Conservation (phyloP, 2,329 filamentous ascomycete species). For the Botrytis fragariae region DNA sequence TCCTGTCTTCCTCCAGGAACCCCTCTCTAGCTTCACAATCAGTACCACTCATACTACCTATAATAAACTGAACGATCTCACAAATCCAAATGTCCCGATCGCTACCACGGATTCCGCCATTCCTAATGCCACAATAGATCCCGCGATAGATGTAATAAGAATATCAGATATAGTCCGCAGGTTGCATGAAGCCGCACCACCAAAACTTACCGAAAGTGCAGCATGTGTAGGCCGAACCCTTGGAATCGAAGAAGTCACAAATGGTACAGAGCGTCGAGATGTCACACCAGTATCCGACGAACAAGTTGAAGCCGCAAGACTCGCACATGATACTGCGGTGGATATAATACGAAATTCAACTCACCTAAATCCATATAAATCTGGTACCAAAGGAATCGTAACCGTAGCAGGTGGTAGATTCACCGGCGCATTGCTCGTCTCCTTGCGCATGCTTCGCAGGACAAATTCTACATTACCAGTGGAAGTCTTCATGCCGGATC, state of each 20-base stretch:
- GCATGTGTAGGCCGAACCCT: background rate
- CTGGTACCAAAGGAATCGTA: conserved; percentile 41
- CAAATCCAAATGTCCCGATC: too few species aligned
- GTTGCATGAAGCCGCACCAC: background rate
- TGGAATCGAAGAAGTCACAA: conserved; percentile 3
- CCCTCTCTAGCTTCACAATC: background rate
- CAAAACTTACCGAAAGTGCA: background rate
- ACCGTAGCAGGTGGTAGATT: conserved; percentile 42
- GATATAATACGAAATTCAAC: background rate
- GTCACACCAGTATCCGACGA: conserved; percentile 11
- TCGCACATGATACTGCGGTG: background rate
- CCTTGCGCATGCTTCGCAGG: conserved; percentile 42
- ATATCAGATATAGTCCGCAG: background rate
- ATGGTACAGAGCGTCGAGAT: conserved; percentile 12
- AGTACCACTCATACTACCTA: background rate
- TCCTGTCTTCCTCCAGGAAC: background rate
- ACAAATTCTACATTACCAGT: conserved; percentile 42
- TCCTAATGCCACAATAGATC: too few species aligned
- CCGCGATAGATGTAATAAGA: too few species aligned
- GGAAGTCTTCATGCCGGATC: conserved; percentile 43
- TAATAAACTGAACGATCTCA: background rate
- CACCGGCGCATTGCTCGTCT: conserved; percentile 41
- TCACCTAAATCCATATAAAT: conserved; percentile 4
- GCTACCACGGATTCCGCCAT: background rate
- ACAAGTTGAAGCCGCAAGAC: background rate